A percentile compares a stretch with the other conserved stretches of the same genome.
Evolutionary conservation across 2,329 filamentous ascomycete genomes (phyloP).

Genomic region (Aspergillus ibericus): DNA sequence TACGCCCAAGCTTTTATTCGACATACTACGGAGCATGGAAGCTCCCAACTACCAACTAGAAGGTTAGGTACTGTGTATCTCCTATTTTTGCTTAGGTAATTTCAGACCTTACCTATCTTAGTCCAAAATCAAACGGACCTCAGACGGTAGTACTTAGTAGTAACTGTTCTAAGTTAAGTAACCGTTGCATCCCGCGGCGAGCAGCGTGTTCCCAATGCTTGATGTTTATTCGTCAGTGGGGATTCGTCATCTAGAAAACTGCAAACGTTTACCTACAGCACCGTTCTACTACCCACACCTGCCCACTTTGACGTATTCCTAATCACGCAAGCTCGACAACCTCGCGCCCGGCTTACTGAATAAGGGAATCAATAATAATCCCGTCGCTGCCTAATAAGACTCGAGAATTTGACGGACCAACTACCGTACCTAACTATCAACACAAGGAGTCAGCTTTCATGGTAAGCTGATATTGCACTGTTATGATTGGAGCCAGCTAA

Average conservation of each 20-base stretch:
- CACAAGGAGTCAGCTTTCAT: not conserved
- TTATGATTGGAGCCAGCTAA: not conserved
- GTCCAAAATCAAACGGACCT: not conserved
- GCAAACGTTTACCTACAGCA: not conserved
- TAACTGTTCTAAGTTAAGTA: not conserved
- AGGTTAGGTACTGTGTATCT: too few species aligned
- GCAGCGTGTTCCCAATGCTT: not conserved
- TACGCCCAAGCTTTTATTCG: too few species aligned
- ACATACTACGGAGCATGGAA: not conserved
- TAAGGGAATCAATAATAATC: not conserved
- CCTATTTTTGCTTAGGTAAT: not conserved
- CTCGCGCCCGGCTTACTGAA: not conserved
- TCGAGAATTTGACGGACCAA: not conserved
- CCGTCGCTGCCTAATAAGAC: not conserved
- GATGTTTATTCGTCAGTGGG: not conserved
- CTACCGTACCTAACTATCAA: not conserved
- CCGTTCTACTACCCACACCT: not conserved
- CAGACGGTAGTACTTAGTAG: not conserved
- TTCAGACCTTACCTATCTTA: not conserved
- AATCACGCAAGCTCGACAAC: not conserved
- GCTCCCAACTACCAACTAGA: too few species aligned
- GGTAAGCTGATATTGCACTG: not conserved
- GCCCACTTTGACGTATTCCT: not conserved
- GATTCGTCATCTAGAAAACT: slow-evolving; percentile 3
- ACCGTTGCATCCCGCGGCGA: not conserved